Conservation (phyloP, 2,329 filamentous ascomycete species). For the Ambrosiella beaveri region DNA sequence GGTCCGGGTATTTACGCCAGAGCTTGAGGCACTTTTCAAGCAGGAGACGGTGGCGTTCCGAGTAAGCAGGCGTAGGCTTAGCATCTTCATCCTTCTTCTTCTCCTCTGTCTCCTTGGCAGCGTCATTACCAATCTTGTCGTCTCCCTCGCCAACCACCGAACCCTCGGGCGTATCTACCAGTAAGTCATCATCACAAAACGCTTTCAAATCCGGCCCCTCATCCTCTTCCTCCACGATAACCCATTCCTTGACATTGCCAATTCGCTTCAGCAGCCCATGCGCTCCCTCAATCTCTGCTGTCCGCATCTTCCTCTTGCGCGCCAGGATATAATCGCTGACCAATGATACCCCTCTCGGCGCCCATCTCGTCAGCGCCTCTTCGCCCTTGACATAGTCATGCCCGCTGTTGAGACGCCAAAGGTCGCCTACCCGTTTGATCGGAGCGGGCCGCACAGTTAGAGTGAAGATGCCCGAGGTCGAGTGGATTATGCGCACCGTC, state of each 20-base stretch:
- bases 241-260: slow-evolving; percentile 20
- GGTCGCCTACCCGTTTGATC: slow-evolving; percentile 76
- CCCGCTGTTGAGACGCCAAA: slow-evolving; percentile 92
- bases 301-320: slow-evolving; percentile 54
- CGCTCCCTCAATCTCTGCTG: slow-evolving; percentile 64
- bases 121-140: slow-evolving; percentile 12
- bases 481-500: slow-evolving; percentile 68
- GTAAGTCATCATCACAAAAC: slow-evolving; percentile 33
- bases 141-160: slow-evolving; percentile 26
- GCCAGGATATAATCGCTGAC: slow-evolving; percentile 73
- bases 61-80: slow-evolving; percentile 15
- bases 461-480: slow-evolving; percentile 72
- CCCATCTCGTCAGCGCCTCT: slow-evolving; percentile 70
- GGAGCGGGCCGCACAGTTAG: slow-evolving; percentile 72
- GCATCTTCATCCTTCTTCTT: slow-evolving; percentile 15
- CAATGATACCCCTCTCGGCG: slow-evolving; percentile 73
- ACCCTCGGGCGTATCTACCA: slow-evolving; percentile 38
- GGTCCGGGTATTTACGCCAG: slow-evolving; percentile 46
- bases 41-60: slow-evolving; percentile 27
- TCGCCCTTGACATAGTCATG: slow-evolving; percentile 95
- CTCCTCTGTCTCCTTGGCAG: not conserved
- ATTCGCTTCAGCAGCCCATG: slow-evolving; percentile 48
- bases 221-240: slow-evolving; percentile 17
- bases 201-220: slow-evolving; percentile 16
- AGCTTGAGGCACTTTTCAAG: slow-evolving; percentile 42